Evolutionary conservation across 768 basidiomycete species (phyloP).

Genomic region (Glaciozyma antarctica): DNA sequence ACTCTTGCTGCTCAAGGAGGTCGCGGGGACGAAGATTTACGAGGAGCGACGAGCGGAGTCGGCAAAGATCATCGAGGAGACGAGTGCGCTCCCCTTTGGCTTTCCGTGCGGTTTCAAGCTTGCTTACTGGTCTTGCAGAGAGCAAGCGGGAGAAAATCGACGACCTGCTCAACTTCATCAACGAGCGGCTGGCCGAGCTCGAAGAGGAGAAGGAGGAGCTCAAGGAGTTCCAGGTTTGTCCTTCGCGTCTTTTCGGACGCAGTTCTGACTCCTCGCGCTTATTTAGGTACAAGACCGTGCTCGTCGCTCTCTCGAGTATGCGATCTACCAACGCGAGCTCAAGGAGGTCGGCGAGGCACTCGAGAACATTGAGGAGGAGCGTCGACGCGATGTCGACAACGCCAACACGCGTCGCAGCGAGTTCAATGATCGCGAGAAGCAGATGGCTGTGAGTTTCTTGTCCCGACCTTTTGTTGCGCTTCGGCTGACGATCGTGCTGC

Average conservation of each 20-base stretch:
- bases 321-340: constrained; percentile 79
- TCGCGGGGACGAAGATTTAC: constrained; percentile 95
- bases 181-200: constrained; percentile 75
- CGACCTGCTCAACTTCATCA: constrained; percentile 81
- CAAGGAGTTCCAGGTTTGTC: constrained; percentile 75
- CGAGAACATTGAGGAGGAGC: constrained; percentile 53
- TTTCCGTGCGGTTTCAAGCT: too few species aligned
- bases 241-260: too few species aligned
- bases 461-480: not conserved
- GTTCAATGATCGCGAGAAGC: constrained; percentile 71
- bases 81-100: constrained; percentile 41
- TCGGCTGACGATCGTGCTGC: not conserved
- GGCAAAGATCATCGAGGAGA: constrained; percentile 93
- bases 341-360: constrained; percentile 77
- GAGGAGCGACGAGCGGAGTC: constrained; percentile 88
- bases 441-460: constrained; percentile 56
- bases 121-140: constrained; percentile 43
- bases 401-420: constrained; percentile 73
- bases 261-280: not conserved
- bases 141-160: constrained; percentile 82
- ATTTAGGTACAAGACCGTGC: constrained; percentile 67
- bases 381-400: constrained; percentile 68
- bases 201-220: constrained; percentile 98
- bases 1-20: constrained; percentile 88
- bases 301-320: constrained; percentile 86